These are phyloP conservation scores for Penicillium sp. DNA, from an alignment of 2,329 filamentous ascomycete species.

Conservation along the genomic window DNA sequence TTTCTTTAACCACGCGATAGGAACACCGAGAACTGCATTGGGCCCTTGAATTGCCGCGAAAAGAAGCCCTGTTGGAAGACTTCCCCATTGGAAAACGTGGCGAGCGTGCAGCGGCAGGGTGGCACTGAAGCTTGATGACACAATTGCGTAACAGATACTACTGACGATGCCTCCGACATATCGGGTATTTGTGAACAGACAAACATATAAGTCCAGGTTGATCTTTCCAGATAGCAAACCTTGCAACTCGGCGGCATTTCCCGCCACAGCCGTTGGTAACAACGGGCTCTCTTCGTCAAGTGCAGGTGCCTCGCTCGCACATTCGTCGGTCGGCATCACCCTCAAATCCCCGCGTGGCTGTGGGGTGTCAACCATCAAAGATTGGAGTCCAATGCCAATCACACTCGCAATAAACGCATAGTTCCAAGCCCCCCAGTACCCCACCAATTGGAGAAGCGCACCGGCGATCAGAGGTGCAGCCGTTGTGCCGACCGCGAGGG, in stretches of 20 bases:
- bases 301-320: neutral
- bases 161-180: conserved; percentile 46
- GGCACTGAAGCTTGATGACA: conserved; percentile 41
- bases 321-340: neutral
- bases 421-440: conserved; percentile 33
- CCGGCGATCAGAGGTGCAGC: conserved; percentile 31
- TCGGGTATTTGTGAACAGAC: conserved; percentile 31
- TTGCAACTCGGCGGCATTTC: neutral
- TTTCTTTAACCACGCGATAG: conserved; percentile 52
- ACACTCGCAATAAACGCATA: conserved; percentile 20
- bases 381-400: neutral
- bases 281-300: neutral
- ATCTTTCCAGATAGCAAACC: neutral
- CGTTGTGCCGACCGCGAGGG: conserved; percentile 27
- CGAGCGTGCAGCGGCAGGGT: neutral
- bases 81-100: neutral
- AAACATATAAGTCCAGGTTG: neutral
- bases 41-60: neutral
- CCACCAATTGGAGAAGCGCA: conserved; percentile 25
- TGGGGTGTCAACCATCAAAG: neutral
- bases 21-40: conserved; percentile 48
- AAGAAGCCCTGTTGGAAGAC: neutral
- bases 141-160: conserved; percentile 48
- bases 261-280: neutral
- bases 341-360: neutral